Evolutionary conservation across 352 stramenopile species (phyloP).

Genomic region (Phytophthora ramorum): DNA sequence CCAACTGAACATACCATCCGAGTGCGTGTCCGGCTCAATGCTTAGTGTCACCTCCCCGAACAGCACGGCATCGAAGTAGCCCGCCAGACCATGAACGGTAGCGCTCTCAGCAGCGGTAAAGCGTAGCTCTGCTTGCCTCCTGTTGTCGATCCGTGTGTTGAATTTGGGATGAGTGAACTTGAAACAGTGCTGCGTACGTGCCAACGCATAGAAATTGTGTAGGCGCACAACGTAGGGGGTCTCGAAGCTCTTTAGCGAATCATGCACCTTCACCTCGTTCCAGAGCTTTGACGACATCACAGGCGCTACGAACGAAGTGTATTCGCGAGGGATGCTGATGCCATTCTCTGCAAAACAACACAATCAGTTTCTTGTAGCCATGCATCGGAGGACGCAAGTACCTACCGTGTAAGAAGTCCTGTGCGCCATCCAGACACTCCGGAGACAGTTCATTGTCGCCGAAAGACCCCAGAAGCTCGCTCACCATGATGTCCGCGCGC

Average conservation of each 20-base stretch:
- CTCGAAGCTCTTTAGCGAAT: constrained; percentile 90
- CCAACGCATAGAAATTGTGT: constrained; percentile 91
- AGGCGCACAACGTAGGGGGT: constrained; percentile 98
- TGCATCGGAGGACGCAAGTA: neutral
- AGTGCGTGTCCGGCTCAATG: constrained; percentile 96
- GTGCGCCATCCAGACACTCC: constrained; percentile 97
- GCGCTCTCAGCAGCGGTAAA: constrained; percentile 64
- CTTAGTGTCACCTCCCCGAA: constrained; percentile 95
- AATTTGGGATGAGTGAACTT: constrained; percentile 94
- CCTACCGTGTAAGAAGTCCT: constrained; percentile 91
- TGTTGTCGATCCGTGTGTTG: constrained; percentile 82
- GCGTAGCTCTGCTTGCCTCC: constrained; percentile 64
- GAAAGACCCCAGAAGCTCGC: constrained; percentile 96
- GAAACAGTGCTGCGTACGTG: constrained; percentile 92
- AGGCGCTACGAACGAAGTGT: constrained; percentile 95
- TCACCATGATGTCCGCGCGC: constrained; percentile 95
- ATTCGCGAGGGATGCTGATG: constrained; percentile 91
- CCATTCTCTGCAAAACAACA: constrained; percentile 58
- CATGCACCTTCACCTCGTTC: constrained; percentile 89
- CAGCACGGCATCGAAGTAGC: constrained; percentile 96
- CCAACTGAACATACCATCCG: constrained; percentile 99
- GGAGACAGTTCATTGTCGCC: constrained; percentile 99
- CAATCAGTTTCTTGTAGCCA: constrained; percentile 8
- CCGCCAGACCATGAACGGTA: constrained; percentile 95
- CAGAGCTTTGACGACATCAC: constrained; percentile 96